Percentiles rank a stretch among this genome's conserved stretches.
phyloP scores from a whole-genome alignment of 306 rosid species.

The Acacia acuminata region DNA sequence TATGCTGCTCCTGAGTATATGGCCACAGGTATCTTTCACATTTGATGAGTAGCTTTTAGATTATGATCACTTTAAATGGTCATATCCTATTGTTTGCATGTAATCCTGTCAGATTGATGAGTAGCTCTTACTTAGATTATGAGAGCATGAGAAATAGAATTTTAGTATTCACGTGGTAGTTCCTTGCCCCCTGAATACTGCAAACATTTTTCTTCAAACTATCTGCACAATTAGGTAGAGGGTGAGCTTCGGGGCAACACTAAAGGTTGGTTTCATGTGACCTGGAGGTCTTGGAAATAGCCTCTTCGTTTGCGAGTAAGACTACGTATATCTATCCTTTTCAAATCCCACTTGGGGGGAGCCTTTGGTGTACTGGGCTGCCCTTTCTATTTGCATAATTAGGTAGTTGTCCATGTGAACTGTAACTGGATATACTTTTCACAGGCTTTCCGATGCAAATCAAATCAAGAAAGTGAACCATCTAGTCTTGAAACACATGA shows the following conservation, averaged over 20 bases:
- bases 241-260: too few species aligned
- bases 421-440: neutral
- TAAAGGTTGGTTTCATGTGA: too few species aligned
- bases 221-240: neutral
- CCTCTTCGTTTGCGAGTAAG: too few species aligned
- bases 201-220: neutral
- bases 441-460: neutral
- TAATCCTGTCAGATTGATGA: slow-evolving; percentile 20
- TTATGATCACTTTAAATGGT: slow-evolving; percentile 5
- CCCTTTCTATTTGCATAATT: too few species aligned
- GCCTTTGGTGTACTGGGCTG: too few species aligned
- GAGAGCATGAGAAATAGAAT: too few species aligned
- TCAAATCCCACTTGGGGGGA: too few species aligned
- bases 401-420: slow-evolving; percentile 1
- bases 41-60: slow-evolving; percentile 6
- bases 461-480: neutral
- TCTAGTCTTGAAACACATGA: neutral
- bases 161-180: neutral
- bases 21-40: slow-evolving; percentile 77
- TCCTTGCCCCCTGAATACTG: neutral
- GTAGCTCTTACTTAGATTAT: neutral
- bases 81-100: slow-evolving; percentile 10
- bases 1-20: slow-evolving; percentile 98
- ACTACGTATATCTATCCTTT: too few species aligned
- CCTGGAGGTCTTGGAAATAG: too few species aligned